Evolutionary conservation across 1,284 basidiomycete genomes (phyloP).

Genomic region (Trichosporon coremiiforme): DNA sequence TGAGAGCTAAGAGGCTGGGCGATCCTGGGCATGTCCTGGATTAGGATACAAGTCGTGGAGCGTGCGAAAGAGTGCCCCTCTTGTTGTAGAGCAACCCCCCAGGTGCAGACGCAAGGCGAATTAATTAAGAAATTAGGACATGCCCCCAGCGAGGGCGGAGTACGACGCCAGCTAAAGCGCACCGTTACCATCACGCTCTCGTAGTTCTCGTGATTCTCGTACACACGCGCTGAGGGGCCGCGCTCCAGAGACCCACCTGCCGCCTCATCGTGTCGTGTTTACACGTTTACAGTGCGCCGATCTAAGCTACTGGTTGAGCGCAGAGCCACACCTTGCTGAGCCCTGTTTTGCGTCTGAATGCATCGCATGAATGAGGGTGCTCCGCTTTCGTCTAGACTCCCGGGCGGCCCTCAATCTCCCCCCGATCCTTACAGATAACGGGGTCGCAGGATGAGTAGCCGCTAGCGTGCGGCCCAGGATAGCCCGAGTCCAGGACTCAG

Average conservation of each 20-base stretch:
- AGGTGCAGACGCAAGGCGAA: background rate
- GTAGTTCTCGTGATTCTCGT: background rate
- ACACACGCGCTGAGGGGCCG: background rate
- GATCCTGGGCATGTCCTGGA: background rate
- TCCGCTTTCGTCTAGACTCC: background rate
- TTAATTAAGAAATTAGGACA: constrained; percentile 12
- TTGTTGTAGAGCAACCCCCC: too few species aligned
- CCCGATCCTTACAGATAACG: background rate
- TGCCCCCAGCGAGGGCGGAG: background rate
- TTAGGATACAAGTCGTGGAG: background rate
- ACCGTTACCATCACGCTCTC: constrained; percentile 12
- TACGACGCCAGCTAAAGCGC: background rate
- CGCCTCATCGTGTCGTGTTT: too few species aligned
- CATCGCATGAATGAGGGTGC: background rate
- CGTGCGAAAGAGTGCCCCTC: background rate
- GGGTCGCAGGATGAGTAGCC: background rate
- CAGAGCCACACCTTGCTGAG: constrained; percentile 2
- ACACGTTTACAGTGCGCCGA: background rate
- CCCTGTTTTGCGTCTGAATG: constrained; percentile 2
- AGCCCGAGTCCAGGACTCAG: background rate
- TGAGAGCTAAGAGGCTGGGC: background rate
- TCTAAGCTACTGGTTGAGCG: constrained; percentile 1
- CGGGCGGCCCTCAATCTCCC: background rate
- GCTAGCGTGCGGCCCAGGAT: background rate
- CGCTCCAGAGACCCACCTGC: background rate